These are phyloP conservation scores for Cercospora sesami DNA, from an alignment of 2,329 filamentous ascomycete species.

Conservation along the genomic window DNA sequence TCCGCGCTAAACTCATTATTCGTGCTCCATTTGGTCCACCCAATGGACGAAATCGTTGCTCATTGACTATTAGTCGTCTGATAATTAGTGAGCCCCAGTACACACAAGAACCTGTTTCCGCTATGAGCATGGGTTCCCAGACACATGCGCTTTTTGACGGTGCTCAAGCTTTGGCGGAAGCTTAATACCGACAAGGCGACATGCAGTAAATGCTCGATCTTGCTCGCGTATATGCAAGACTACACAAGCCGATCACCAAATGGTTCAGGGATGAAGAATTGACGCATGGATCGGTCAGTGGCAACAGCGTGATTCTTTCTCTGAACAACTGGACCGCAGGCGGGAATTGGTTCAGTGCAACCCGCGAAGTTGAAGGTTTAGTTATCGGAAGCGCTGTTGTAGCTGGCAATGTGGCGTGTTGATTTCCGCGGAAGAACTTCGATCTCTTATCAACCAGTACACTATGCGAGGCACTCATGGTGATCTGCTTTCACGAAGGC, in stretches of 20 bases:
- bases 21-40: not conserved
- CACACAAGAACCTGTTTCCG: not conserved
- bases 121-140: not conserved
- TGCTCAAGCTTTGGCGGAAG: not conserved
- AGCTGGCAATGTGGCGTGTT: not conserved
- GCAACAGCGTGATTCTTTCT: not conserved
- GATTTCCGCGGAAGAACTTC: not conserved
- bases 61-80: not conserved
- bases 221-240: not conserved
- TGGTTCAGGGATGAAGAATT: not conserved
- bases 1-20: not conserved
- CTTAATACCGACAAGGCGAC: not conserved
- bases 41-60: not conserved
- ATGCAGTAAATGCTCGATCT: not conserved
- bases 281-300: not conserved
- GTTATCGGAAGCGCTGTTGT: not conserved
- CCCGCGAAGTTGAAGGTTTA: not conserved
- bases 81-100: not conserved
- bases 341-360: not conserved
- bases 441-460: not conserved
- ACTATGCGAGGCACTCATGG: not conserved
- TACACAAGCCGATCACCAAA: not conserved
- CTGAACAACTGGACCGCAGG: not conserved
- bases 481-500: not conserved
- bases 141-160: not conserved